Percentiles rank a stretch among this genome's conserved stretches.
Evolutionary conservation across 345 rosid species (phyloP).

Genomic region (Citrus hindsii): DNA sequence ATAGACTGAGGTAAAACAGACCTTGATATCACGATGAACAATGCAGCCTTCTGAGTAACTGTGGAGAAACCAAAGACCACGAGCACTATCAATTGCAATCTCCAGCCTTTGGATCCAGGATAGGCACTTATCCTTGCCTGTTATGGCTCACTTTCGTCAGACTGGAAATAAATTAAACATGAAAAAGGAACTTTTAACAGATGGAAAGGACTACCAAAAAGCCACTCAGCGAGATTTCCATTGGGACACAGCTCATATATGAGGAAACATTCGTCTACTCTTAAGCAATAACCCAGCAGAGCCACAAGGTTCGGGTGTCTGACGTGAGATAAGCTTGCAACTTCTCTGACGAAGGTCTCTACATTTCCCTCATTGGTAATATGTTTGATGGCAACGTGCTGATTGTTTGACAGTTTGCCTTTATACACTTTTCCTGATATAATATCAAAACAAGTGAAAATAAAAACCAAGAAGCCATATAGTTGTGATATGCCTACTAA

Average conservation of each 20-base stretch:
- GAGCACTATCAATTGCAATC: slow-evolving; percentile 44
- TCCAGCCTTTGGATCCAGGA: slow-evolving; percentile 49
- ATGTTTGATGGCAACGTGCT: slow-evolving; percentile 43
- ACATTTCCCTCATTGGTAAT: slow-evolving; percentile 36
- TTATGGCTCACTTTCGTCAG: background rate
- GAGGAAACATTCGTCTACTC: slow-evolving; percentile 42
- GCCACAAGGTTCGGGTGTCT: slow-evolving; percentile 41
- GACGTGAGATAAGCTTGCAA: slow-evolving; percentile 33
- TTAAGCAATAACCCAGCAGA: slow-evolving; percentile 40
- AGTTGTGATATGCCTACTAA: background rate
- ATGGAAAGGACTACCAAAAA: slow-evolving; percentile 27
- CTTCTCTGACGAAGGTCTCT: slow-evolving; percentile 50
- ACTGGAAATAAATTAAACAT: background rate
- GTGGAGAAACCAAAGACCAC: slow-evolving; percentile 48
- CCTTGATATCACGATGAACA: slow-evolving; percentile 58
- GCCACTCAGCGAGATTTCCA: slow-evolving; percentile 49
- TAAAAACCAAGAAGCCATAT: background rate
- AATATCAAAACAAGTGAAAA: background rate
- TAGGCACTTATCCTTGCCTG: slow-evolving; percentile 39
- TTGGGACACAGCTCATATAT: slow-evolving; percentile 47
- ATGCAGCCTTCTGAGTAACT: slow-evolving; percentile 47
- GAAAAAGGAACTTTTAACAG: background rate
- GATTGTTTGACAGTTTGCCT: slow-evolving; percentile 32
- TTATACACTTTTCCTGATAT: slow-evolving; percentile 48
- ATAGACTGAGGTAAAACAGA: background rate